These are phyloP conservation scores for Sclerotinia glacialis DNA, from an alignment of 2,329 filamentous ascomycete species.

Conservation along the genomic window DNA sequence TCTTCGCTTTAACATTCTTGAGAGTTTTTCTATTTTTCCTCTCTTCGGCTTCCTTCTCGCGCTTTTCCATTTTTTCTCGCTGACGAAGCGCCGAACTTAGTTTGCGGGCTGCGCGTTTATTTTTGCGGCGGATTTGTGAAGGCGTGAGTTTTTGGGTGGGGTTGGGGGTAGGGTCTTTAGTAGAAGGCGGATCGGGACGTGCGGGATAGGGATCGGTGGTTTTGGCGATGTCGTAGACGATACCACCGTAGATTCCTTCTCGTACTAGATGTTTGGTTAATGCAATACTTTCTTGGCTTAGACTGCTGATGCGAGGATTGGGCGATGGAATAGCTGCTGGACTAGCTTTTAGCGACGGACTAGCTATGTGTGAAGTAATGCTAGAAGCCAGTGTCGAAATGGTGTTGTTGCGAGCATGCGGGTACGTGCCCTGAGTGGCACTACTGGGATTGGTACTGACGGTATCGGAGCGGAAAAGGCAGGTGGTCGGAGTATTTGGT, in stretches of 20 bases:
- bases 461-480: neutral
- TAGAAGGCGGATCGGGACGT: neutral
- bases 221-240: neutral
- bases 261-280: slow-evolving; percentile 8
- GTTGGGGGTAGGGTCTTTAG: neutral
- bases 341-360: neutral
- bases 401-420: neutral
- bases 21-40: neutral
- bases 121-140: neutral
- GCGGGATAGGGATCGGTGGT: neutral
- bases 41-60: neutral
- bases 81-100: neutral
- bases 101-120: neutral
- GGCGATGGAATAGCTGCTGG: neutral
- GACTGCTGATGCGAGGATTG: neutral
- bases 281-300: neutral
- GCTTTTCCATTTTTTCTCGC: neutral
- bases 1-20: neutral
- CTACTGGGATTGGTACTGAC: neutral
- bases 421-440: neutral
- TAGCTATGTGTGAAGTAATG: neutral
- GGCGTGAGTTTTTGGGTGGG: neutral
- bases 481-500: neutral
- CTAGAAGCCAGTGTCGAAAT: neutral
- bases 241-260: slow-evolving; percentile 10